Evolutionary conservation across 2,329 filamentous ascomycete species (phyloP), one percentile per base, ranked within the genome.

Genomic region (Gyromitra esculenta): DNA sequence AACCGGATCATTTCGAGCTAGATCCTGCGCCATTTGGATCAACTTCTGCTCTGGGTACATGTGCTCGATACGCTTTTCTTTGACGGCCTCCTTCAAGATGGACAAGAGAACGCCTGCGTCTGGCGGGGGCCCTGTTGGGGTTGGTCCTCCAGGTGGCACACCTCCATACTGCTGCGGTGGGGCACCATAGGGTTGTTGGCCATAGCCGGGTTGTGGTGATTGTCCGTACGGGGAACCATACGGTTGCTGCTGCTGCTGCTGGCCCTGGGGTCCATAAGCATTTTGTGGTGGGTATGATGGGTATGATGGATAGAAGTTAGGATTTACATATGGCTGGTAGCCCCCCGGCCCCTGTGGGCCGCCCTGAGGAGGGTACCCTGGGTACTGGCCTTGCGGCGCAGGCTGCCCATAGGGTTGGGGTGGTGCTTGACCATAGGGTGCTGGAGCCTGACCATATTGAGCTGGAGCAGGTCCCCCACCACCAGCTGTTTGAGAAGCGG

Each of bases 61-160:
- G n/a, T 77, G 13, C 35, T 78, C 63, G 41, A 79, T 64, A 5
- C 63, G 56, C n/a, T 79, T 79, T 18, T 79, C 78, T 35, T 73
- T 71, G 21, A 78, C 77, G 37, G 73, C 70, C 63, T 79, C 78
- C 37, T 72, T 77, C n/a, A 79, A 54, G 31, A 79, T 79, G n/a
- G 15, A 48, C 9, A 79, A 66, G n/a, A 79, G 57, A 1, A 73
- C 45, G 15, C 75, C 73, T 9, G 77, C 76, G 68, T 79, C 77
- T 21, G 77, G 69, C 5, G 76, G 63, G 39, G 73, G 75, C 4
- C 77, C 77, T 25, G 68, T 60, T 25, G 56, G 37, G 5, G 69
- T 18, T 15, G 57, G 31, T 31, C 31, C 41, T 13, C 35, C n/a
- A 37, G 35, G 75, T 15, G 64, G 69, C 21, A 70, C 25, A 18